phyloP scores from a whole-genome alignment of 2,329 filamentous ascomycete genomes.

The Diaporthe citriasiana region DNA sequence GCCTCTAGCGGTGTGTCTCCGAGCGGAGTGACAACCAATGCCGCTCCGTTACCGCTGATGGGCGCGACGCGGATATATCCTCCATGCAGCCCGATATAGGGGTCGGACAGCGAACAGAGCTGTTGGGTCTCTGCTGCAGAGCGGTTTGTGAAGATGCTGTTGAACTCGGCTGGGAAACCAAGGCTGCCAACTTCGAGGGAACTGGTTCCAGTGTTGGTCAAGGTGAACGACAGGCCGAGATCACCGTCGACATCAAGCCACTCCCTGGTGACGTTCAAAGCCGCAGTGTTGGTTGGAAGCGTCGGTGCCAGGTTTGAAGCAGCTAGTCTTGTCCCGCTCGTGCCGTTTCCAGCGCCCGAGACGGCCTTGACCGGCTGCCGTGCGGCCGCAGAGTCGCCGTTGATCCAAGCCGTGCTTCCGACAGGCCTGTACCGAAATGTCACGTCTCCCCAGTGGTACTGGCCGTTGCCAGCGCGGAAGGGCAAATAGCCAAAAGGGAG shows the following conservation, averaged over 20 bases:
- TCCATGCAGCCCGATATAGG: slow-evolving; percentile 71
- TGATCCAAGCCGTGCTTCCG: slow-evolving; percentile 58
- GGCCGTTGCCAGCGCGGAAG: slow-evolving; percentile 62
- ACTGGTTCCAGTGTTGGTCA: slow-evolving; percentile 59
- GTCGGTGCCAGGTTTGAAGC: slow-evolving; percentile 59
- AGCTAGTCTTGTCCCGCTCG: slow-evolving; percentile 49
- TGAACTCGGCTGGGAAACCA: slow-evolving; percentile 72
- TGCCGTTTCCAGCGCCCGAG: slow-evolving; percentile 44
- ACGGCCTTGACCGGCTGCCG: slow-evolving; percentile 55
- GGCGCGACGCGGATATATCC: slow-evolving; percentile 69
- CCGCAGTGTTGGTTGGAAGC: slow-evolving; percentile 50
- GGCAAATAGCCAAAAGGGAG: slow-evolving; percentile 65
- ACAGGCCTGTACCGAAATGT: slow-evolving; percentile 66
- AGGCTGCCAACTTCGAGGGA: slow-evolving; percentile 68
- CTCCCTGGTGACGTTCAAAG: slow-evolving; percentile 63
- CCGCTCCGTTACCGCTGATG: slow-evolving; percentile 65
- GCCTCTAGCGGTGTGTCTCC: slow-evolving; percentile 64
- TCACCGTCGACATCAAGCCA: slow-evolving; percentile 66
- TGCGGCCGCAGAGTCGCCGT: slow-evolving; percentile 60
- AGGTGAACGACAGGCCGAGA: slow-evolving; percentile 64
- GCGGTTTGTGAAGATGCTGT: slow-evolving; percentile 71
- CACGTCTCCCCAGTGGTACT: slow-evolving; percentile 72
- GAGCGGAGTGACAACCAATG: slow-evolving; percentile 68
- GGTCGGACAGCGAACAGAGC: slow-evolving; percentile 69
- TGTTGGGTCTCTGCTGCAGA: slow-evolving; percentile 62